phyloP scores from a whole-genome alignment of 208 protist species.

The Leishmania arabica region DNA sequence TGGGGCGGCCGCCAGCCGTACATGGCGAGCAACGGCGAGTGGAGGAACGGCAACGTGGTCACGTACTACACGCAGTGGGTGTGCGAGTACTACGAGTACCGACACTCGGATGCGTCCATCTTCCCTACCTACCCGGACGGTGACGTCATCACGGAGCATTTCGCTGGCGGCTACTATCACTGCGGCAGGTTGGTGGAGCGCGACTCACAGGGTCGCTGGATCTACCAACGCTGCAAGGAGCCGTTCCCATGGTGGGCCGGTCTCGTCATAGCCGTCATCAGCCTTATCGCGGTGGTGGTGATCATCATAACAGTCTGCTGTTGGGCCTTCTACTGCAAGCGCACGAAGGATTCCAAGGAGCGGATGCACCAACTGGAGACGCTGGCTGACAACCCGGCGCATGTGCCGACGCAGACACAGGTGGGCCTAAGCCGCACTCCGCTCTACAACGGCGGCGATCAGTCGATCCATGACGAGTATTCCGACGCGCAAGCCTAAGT shows the following conservation, averaged over 20 bases:
- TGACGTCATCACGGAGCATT: constrained; percentile 32
- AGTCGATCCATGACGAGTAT: constrained; percentile 21
- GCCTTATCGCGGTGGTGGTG: constrained; percentile 33
- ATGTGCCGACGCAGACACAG: constrained; percentile 62
- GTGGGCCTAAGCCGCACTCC: constrained; percentile 41
- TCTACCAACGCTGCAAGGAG: constrained; percentile 44
- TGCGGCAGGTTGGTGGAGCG: constrained; percentile 37
- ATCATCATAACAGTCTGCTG: constrained; percentile 52
- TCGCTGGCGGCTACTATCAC: constrained; percentile 23
- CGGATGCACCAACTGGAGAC: constrained; percentile 34
- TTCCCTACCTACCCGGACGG: constrained; percentile 62
- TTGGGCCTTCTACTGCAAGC: constrained; percentile 40
- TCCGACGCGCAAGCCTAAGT: neutral
- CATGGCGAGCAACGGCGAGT: constrained; percentile 40
- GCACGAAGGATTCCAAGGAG: constrained; percentile 34
- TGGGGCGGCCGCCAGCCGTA: constrained; percentile 44
- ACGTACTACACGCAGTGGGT: constrained; percentile 56
- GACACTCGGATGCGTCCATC: constrained; percentile 40
- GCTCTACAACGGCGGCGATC: neutral
- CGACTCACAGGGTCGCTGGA: constrained; percentile 41
- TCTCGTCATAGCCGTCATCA: constrained; percentile 44
- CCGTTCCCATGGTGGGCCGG: constrained; percentile 59
- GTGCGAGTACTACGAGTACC: constrained; percentile 67
- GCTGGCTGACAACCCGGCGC: constrained; percentile 44
- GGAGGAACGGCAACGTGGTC: constrained; percentile 49